These are phyloP conservation scores for Penstemon barbatus DNA, from an alignment of 257 asterid genomes.

Conservation along the genomic window DNA sequence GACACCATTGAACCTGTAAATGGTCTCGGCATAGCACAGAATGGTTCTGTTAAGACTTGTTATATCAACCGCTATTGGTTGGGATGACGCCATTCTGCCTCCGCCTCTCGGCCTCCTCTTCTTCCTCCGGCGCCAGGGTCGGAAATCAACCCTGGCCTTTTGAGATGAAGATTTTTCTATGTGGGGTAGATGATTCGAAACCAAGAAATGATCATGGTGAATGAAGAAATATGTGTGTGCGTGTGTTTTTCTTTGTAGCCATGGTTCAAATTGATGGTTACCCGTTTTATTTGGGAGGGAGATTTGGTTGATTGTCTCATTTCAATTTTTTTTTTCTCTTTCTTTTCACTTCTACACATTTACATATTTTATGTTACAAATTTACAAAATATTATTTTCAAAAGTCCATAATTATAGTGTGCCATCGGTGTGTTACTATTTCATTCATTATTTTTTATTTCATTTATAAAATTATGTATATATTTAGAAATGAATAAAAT, in stretches of 20 bases:
- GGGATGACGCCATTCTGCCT: constrained; percentile 22
- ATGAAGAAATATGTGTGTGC: neutral
- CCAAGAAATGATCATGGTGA: constrained; percentile 7
- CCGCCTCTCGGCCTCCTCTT: constrained; percentile 28
- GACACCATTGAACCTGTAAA: constrained; percentile 81
- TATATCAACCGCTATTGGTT: constrained; percentile 25
- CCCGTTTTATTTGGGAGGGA: constrained; percentile 30
- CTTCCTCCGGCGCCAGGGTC: constrained; percentile 33
- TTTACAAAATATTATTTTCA: neutral
- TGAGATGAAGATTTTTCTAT: neutral
- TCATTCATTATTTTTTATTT: no score
- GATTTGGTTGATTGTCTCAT: neutral
- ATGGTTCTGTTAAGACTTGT: constrained; percentile 42
- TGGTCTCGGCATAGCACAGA: constrained; percentile 65
- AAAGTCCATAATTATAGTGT: no score
- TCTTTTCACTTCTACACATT: no score
- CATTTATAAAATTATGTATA: no score
- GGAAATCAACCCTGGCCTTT: constrained; percentile 21
- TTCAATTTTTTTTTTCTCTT: no score
- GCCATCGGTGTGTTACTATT: no score
- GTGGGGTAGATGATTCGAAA: neutral
- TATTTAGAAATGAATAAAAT: no score
- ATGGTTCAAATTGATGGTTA: constrained; percentile 27
- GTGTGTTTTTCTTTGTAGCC: neutral
- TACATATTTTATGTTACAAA: neutral